Evolutionary conservation across 768 basidiomycete genomes (phyloP), one percentile per base, ranked within the genome.

Genomic region (Omphalotus guepiniiformis): DNA sequence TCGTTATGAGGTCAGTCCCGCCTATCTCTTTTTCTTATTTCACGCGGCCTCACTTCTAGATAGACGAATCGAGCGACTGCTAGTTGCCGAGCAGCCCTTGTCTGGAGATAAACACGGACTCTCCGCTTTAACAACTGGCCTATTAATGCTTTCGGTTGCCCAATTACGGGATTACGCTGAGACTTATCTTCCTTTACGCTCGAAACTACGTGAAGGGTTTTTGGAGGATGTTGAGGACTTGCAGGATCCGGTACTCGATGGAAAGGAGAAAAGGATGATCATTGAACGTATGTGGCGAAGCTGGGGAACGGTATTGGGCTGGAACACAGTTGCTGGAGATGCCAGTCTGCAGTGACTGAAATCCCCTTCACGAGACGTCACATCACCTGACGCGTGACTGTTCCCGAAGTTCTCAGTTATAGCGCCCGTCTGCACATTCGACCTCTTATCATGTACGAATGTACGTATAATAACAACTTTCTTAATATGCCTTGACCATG

Each of bases 251-350:
- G 69, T 68, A 52, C 60, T 94, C 42, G 77, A 76, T 6, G 68
- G 82, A 46, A 71, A 72, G 39, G 88, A 88, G 57, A 93, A 94
- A 67, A 60, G 90, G 59, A 67, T 74, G 38, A 85, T 93, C 2
- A 70, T 95, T 4, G 81, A 92, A 40, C 68, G 90, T 59, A 92
- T 95, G 82, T 92, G 93, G 90, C 79, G 85, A 56, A 81, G 80
- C 47, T 97, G 92, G 91, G 85, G 85, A 1, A 64, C 56, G 6
- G 67, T 71, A n/a, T 70, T 88, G 16, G 83, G 78, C 16, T 93
- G 83, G 87, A n/a, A n/a, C n/a, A n/a, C n/a, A n/a, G n/a, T n/a
- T n/a, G n/a, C n/a, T n/a, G n/a, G n/a, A n/a, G n/a, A n/a, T n/a
- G n/a, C n/a, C n/a, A n/a, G n/a, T n/a, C n/a, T n/a, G n/a, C n/a